A percentile compares a stretch with the other conserved stretches of the same genome.
phyloP scores from a whole-genome alignment of 768 basidiomycete genomes.

The Amanita rubescens region DNA sequence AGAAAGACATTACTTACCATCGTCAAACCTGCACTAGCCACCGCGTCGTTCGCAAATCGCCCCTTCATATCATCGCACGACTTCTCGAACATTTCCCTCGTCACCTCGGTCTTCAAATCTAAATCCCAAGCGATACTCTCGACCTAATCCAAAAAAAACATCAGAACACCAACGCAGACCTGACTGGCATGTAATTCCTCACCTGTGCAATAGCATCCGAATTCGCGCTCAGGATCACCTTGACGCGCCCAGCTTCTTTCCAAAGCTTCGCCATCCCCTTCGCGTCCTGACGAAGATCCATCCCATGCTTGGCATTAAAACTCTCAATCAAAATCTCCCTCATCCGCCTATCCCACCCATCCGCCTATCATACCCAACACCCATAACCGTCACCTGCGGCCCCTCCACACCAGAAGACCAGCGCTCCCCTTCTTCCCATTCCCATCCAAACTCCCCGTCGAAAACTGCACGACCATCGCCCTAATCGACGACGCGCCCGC shows the following conservation, averaged over 20 bases:
- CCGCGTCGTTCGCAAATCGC: too few species aligned
- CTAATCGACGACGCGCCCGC: conserved; percentile 81
- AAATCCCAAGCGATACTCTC: conserved; percentile 88
- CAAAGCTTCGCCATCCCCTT: conserved; percentile 88
- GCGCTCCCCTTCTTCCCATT: conserved; percentile 37
- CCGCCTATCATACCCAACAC: conserved; percentile 72
- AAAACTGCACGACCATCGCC: conserved; percentile 72
- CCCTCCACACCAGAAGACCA: conserved; percentile 23
- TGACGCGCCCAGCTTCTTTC: conserved; percentile 90
- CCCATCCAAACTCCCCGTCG: conserved; percentile 26
- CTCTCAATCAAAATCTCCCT: too few species aligned
- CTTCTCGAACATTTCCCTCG: conserved; percentile 72
- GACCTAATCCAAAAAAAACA: conserved; percentile 38
- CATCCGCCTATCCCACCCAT: conserved; percentile 74
- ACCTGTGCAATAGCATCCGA: conserved; percentile 68
- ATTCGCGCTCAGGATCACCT: conserved; percentile 91
- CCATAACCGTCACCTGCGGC: conserved; percentile 72
- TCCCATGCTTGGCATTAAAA: conserved; percentile 70
- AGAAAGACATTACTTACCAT: too few species aligned
- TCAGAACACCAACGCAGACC: neutral
- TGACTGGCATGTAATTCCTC: conserved; percentile 23
- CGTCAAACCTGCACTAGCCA: too few species aligned
- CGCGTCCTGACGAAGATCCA: conserved; percentile 63
- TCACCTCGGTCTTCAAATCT: conserved; percentile 78
- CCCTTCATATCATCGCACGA: conserved; percentile 58